phyloP scores from a whole-genome alignment of 1,139 yeast genomes.

The Debaryomyces sp. region DNA sequence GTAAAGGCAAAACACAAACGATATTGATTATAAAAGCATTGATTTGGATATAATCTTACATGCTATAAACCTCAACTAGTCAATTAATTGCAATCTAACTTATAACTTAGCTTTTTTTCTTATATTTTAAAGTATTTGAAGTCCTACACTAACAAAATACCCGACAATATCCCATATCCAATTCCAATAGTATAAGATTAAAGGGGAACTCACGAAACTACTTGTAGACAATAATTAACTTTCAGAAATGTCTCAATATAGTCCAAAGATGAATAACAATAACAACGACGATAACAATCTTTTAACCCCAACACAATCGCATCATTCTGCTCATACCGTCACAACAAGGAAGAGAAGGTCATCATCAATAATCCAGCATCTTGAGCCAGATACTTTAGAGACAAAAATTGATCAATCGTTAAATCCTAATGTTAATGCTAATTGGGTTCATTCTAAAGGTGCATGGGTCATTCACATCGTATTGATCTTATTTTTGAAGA shows the following conservation, averaged over 20 bases:
- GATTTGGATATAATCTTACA: background rate
- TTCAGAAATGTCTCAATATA: conserved; percentile 7
- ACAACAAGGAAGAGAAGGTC: conserved; percentile 47
- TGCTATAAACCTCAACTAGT: background rate
- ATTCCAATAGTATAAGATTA: background rate
- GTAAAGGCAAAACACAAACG: conserved; percentile 5
- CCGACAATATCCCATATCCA: background rate
- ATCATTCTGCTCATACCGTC: conserved; percentile 26
- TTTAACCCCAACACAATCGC: conserved; percentile 31
- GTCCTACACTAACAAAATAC: background rate
- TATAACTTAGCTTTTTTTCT: background rate
- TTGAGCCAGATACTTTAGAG: conserved; percentile 90
- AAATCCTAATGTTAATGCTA: conserved; percentile 87
- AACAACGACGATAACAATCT: conserved; percentile 18
- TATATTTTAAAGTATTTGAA: background rate
- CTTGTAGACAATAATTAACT: background rate
- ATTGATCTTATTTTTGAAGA: conserved; percentile 69
- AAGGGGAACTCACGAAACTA: background rate
- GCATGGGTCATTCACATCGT: conserved; percentile 96
- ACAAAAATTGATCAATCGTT: conserved; percentile 91
- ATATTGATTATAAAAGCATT: background rate
- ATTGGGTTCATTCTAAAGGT: conserved; percentile 94
- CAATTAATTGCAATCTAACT: background rate
- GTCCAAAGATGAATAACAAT: conserved; percentile 9
- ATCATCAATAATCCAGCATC: conserved; percentile 72